These are phyloP conservation scores for Chloris gayana DNA, from an alignment of 176 grass and related monocot genomes.

Conservation along the genomic window DNA sequence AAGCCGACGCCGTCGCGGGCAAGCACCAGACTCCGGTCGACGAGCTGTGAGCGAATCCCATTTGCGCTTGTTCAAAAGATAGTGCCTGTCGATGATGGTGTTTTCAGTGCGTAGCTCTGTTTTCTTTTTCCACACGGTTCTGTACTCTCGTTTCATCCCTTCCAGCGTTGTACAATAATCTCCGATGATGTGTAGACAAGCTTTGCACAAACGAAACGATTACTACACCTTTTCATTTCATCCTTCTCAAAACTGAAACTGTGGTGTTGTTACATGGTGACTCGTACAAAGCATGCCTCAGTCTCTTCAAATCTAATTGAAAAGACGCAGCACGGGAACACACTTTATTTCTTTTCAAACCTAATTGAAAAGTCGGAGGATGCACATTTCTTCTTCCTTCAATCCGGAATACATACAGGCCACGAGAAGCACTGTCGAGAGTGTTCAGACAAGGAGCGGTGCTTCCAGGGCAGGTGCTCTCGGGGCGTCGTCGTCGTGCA, in stretches of 20 bases:
- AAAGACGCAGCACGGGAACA: not conserved
- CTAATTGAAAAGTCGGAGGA: constrained; percentile 49
- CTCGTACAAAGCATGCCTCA: not conserved
- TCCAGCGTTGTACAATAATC: constrained; percentile 48
- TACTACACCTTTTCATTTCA: not conserved
- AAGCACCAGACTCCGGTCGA: constrained; percentile 37
- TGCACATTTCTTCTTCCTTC: not conserved
- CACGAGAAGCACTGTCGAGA: not conserved
- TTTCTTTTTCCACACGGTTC: not conserved
- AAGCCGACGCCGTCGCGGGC: not conserved
- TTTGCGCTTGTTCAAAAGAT: not conserved
- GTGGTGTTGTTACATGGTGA: not conserved
- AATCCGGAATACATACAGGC: not conserved
- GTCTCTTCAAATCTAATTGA: constrained; percentile 52
- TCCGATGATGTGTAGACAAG: constrained; percentile 11
- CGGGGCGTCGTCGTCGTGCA: constrained; percentile 27
- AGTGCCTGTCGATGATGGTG: not conserved
- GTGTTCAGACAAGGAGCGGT: constrained; percentile 51
- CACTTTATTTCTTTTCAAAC: constrained; percentile 33
- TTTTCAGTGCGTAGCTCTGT: constrained; percentile 21
- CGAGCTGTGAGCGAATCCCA: constrained; percentile 47
- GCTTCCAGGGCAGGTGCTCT: constrained; percentile 44
- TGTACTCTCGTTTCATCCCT: not conserved
- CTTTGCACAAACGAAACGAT: not conserved
- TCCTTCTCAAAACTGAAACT: not conserved